phyloP scores from a whole-genome alignment of 768 basidiomycete species.

The Podaxis mareebaensis region DNA sequence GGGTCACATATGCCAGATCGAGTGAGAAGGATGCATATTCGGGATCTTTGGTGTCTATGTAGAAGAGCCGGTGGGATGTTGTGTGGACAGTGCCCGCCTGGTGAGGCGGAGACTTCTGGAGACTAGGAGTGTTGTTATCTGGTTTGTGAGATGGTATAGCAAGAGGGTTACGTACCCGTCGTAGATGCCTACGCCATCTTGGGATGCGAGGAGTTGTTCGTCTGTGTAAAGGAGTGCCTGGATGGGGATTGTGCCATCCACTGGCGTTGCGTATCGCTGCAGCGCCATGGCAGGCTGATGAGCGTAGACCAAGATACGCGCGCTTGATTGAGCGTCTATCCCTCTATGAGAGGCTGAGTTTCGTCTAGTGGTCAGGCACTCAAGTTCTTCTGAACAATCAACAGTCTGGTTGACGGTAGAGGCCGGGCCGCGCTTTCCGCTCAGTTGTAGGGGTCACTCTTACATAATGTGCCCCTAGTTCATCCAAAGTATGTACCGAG shows the following conservation, averaged over 20 bases:
- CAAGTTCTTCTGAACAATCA: neutral
- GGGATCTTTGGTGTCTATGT: constrained; percentile 57
- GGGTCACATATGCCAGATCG: constrained; percentile 43
- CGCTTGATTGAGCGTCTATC: neutral
- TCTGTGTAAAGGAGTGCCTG: constrained; percentile 77
- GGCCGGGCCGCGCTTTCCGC: no score
- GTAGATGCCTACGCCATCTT: constrained; percentile 87
- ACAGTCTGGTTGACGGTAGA: neutral
- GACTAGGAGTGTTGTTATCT: constrained; percentile 47
- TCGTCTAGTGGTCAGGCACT: neutral
- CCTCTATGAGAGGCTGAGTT: no score
- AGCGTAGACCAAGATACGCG: no score
- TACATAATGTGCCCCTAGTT: neutral
- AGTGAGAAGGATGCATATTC: constrained; percentile 64
- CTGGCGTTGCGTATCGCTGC: constrained; percentile 50
- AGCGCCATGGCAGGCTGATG: constrained; percentile 43
- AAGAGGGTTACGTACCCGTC: constrained; percentile 65
- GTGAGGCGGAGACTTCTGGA: constrained; percentile 79
- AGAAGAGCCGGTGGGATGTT: constrained; percentile 86
- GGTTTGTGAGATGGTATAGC: constrained; percentile 18
- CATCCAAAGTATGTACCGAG: constrained; percentile 1
- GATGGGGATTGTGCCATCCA: constrained; percentile 81
- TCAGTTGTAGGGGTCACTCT: neutral
- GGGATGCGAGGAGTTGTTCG: constrained; percentile 72
- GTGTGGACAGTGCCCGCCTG: constrained; percentile 73